Conservation (phyloP, 108 stramenopile species). For the Parietichytrium sp. region DNA sequence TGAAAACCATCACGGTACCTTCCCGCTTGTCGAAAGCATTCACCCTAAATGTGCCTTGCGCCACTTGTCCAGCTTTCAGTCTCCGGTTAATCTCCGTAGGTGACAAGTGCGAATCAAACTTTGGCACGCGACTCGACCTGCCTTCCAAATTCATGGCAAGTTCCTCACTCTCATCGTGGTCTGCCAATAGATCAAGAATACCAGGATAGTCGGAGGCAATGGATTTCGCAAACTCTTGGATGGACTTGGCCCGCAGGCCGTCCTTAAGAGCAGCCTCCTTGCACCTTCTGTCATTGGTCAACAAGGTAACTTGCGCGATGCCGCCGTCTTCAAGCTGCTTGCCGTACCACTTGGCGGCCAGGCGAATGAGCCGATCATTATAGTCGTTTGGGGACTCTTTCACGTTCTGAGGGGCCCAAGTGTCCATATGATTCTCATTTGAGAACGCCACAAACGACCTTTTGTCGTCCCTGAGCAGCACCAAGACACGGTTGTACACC, state of each 20-base stretch:
- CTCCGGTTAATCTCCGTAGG: conserved; percentile 46
- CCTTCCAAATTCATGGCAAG: not conserved
- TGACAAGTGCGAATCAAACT: conserved; percentile 45
- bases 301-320: conserved; percentile 37
- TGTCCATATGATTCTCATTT: conserved; percentile 57
- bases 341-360: conserved; percentile 48
- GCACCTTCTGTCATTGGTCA: conserved; percentile 61
- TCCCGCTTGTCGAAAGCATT: conserved; percentile 41
- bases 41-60: conserved; percentile 52
- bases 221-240: conserved; percentile 48
- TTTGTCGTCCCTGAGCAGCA: conserved; percentile 53
- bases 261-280: conserved; percentile 41
- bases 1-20: conserved; percentile 48
- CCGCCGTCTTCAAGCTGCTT: not conserved
- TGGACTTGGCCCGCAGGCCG: conserved; percentile 50
- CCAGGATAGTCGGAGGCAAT: conserved; percentile 41
- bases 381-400: conserved; percentile 62
- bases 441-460: conserved; percentile 60
- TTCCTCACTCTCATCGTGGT: not conserved
- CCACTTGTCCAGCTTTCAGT: conserved; percentile 44
- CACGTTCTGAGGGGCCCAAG: not conserved
- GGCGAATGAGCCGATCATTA: conserved; percentile 63
- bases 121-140: conserved; percentile 22
- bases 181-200: conserved; percentile 51
- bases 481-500: conserved; percentile 52